These are phyloP conservation scores for Jacaranda mimosifolia DNA, from an alignment of 257 asterid genomes.

Conservation along the genomic window DNA sequence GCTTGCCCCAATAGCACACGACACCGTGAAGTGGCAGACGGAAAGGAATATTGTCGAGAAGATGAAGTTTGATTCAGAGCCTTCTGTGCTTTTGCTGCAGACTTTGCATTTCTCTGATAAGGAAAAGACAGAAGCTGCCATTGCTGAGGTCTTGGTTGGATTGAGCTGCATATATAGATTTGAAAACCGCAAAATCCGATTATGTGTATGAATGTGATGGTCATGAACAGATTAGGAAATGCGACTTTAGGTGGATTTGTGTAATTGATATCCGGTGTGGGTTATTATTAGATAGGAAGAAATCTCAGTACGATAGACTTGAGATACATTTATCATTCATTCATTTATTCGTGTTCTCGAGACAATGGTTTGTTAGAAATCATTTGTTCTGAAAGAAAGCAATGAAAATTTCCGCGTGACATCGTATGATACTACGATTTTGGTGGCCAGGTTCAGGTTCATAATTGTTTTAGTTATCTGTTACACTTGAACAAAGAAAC, in stretches of 20 bases:
- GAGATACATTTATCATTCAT: not conserved
- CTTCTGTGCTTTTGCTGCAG: slow-evolving; percentile 63
- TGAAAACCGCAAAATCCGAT: slow-evolving; percentile 47
- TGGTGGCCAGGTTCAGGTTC: too few relatives aligned
- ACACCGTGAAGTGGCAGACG: slow-evolving; percentile 76
- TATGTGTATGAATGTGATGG: too few relatives aligned
- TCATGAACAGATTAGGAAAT: not conserved
- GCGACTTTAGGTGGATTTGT: not conserved
- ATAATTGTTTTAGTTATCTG: too few relatives aligned
- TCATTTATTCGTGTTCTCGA: slow-evolving; percentile 21
- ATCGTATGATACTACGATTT: too few relatives aligned
- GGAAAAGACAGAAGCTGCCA: slow-evolving; percentile 92
- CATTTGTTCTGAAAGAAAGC: not conserved
- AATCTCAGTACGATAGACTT: not conserved
- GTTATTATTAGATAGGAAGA: not conserved
- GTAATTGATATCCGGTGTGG: not conserved
- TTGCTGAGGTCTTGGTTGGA: slow-evolving; percentile 80
- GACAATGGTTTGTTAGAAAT: not conserved
- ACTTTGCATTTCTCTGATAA: slow-evolving; percentile 81
- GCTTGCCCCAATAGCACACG: slow-evolving; percentile 82
- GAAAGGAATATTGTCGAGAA: slow-evolving; percentile 70
- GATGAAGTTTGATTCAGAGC: slow-evolving; percentile 62
- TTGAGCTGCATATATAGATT: slow-evolving; percentile 76
- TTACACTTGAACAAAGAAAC: too few relatives aligned
- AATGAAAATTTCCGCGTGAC: not conserved